These are phyloP conservation scores for Kluyveromyces dobzhanskii DNA, from an alignment of 805 yeast species.

Conservation along the genomic window DNA sequence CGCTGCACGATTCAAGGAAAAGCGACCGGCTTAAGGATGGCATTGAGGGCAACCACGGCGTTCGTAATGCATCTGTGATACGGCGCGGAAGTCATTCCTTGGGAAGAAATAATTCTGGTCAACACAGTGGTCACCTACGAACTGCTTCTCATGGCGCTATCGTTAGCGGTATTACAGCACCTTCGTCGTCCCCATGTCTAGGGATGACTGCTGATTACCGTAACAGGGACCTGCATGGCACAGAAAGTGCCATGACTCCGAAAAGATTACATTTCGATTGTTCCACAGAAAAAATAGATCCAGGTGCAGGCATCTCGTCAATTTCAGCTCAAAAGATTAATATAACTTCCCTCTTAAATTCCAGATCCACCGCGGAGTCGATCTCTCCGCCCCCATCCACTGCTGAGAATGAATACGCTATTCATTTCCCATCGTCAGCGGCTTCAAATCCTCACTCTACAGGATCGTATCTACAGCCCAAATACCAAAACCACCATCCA, in stretches of 20 bases:
- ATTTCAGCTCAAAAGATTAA: constrained; percentile 13
- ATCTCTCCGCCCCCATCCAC: constrained; percentile 6
- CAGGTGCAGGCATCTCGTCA: constrained; percentile 13
- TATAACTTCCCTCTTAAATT: constrained; percentile 22
- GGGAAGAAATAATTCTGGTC: no score
- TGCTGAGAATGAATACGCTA: constrained; percentile 1
- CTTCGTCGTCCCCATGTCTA: no score
- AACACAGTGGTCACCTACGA: no score
- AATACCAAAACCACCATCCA: not conserved
- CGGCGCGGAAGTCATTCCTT: no score
- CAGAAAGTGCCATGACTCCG: constrained; percentile 15
- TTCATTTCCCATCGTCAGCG: constrained; percentile 3
- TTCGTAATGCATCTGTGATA: no score
- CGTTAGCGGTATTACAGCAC: no score
- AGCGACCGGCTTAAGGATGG: no score
- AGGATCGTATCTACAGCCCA: constrained; percentile 3
- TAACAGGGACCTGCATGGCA: constrained; percentile 2
- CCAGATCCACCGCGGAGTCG: constrained; percentile 8
- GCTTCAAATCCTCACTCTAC: constrained; percentile 2
- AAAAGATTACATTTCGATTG: constrained; percentile 18
- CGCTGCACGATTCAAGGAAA: no score
- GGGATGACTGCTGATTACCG: not conserved
- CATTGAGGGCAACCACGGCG: no score
- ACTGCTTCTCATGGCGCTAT: no score
- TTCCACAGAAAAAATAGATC: constrained; percentile 19